Percentiles rank a stretch among this genome's conserved stretches.
phyloP scores from a whole-genome alignment of 345 rosid species.

The Microcos paniculata region DNA sequence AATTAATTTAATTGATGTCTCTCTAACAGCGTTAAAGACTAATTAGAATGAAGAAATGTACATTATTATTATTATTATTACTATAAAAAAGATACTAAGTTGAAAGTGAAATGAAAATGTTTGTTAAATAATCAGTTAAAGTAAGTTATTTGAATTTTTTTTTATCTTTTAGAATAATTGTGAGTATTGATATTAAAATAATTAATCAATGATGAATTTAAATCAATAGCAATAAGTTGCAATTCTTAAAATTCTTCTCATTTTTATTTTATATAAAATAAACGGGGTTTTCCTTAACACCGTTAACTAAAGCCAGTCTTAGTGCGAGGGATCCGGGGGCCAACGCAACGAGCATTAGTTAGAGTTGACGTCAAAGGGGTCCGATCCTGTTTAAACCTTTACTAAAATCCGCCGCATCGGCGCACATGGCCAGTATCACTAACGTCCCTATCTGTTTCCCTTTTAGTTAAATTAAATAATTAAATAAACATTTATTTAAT shows the following conservation, averaged over 20 bases:
- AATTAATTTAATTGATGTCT: neutral
- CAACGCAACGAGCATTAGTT: slow-evolving; percentile 2
- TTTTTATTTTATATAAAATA: too few species aligned
- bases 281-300: too few species aligned
- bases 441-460: slow-evolving; percentile 17
- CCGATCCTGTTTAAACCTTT: neutral
- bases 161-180: too few species aligned
- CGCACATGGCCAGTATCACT: slow-evolving; percentile 44
- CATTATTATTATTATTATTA: too few species aligned
- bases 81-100: too few species aligned
- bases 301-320: neutral
- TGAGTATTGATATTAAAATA: too few species aligned
- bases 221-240: too few species aligned
- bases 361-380: slow-evolving; percentile 17
- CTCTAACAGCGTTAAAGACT: neutral
- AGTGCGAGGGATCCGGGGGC: slow-evolving; percentile 3
- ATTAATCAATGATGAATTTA: too few species aligned
- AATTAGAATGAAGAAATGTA: too few species aligned
- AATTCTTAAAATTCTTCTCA: neutral
- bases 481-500: neutral
- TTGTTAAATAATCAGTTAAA: too few species aligned
- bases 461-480: neutral
- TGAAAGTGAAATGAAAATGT: too few species aligned
- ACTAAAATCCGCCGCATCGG: slow-evolving; percentile 28
- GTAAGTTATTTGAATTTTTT: too few species aligned